Evolutionary conservation across 768 basidiomycete genomes (phyloP).

Genomic region (Pulveroboletus sp.): DNA sequence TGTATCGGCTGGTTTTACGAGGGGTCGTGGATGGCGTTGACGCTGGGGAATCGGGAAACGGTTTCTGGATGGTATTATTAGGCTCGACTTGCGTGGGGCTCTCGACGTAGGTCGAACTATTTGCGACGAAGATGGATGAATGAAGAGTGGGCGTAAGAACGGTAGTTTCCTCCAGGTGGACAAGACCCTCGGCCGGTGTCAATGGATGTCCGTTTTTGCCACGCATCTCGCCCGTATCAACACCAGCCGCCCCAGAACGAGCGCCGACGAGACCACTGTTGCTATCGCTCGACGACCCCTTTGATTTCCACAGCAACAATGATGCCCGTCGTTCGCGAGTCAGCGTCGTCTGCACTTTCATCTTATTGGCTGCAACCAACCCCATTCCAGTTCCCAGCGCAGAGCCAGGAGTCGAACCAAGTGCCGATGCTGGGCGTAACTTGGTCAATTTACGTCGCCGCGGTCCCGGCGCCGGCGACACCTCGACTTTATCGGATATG

Average conservation of each 20-base stretch:
- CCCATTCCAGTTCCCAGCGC: background rate
- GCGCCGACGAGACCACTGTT: background rate
- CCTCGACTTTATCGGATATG: constrained; percentile 23
- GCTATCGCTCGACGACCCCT: background rate
- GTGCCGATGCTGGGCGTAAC: constrained; percentile 3
- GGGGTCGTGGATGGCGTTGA: background rate
- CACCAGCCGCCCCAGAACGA: background rate
- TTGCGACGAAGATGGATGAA: background rate
- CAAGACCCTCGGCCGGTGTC: background rate
- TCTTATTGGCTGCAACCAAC: background rate
- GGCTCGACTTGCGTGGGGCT: background rate
- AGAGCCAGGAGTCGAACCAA: background rate
- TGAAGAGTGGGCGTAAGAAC: background rate
- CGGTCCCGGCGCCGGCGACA: constrained; percentile 11
- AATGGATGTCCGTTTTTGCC: background rate
- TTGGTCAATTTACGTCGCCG: constrained; percentile 25
- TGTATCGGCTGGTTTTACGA: constrained; percentile 18
- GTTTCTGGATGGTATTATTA: background rate
- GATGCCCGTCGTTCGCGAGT: constrained; percentile 14
- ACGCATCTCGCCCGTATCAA: background rate
- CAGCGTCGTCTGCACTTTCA: background rate
- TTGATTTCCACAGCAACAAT: constrained; percentile 22
- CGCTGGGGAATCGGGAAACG: background rate
- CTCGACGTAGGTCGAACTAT: background rate
- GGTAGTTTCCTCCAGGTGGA: background rate